Evolutionary conservation across 164 flowering plant species (phyloP).

Genomic region (Hamamelis virginiana): DNA sequence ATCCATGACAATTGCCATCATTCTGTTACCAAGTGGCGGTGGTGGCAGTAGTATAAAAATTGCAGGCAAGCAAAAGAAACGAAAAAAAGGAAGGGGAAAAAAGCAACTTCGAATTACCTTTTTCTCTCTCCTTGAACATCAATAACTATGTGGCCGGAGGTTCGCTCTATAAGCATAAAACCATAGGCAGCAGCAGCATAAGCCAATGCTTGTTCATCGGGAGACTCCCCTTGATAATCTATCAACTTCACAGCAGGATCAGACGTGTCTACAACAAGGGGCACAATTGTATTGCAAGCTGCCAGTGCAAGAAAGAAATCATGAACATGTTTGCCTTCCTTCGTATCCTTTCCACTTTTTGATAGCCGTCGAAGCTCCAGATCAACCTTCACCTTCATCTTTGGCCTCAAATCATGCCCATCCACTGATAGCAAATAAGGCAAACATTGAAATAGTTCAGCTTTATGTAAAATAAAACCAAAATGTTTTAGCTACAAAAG

Average conservation of each 20-base stretch:
- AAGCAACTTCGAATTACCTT: conserved; percentile 36
- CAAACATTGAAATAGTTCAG: not conserved
- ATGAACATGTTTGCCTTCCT: conserved; percentile 47
- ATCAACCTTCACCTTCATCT: conserved; percentile 74
- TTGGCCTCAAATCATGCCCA: conserved; percentile 68
- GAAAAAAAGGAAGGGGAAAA: not conserved
- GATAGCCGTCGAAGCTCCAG: conserved; percentile 49
- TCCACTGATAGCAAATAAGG: conserved; percentile 42
- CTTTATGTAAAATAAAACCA: not conserved
- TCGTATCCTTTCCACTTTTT: conserved; percentile 39
- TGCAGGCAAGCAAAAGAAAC: not conserved
- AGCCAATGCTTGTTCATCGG: conserved; percentile 96
- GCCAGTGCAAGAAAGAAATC: conserved; percentile 93
- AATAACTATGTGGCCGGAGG: conserved; percentile 89
- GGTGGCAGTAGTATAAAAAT: too few relatives aligned
- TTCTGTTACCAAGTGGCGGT: too few relatives aligned
- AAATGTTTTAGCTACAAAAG: not conserved
- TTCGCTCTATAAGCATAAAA: conserved; percentile 83
- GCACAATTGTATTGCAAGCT: conserved; percentile 97
- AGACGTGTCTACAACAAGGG: conserved; percentile 55
- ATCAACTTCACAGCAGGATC: conserved; percentile 59
- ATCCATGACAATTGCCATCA: not conserved
- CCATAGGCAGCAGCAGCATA: conserved; percentile 99
- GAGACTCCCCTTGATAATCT: conserved; percentile 99
- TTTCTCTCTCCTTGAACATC: conserved; percentile 64